phyloP scores from a whole-genome alignment of 192 early-diverging fungal species.

The Backusella morwellensis region DNA sequence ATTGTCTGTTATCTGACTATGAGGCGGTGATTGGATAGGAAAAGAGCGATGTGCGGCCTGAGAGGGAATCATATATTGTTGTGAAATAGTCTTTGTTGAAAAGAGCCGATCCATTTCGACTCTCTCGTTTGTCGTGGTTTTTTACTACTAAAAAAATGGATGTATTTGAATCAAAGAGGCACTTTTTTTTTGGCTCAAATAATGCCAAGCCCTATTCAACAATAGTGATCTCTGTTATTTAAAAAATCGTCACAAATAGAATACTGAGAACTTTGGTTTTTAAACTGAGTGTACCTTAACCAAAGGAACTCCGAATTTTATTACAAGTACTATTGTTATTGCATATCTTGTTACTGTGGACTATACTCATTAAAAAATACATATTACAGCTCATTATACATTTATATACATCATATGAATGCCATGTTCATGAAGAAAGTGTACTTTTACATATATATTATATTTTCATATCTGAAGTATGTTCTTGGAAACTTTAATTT shows the following conservation, averaged over 20 bases:
- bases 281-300: not conserved
- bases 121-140: not conserved
- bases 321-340: not conserved
- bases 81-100: not conserved
- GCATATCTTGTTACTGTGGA: not conserved
- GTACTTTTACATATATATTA: too few species aligned
- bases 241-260: slow-evolving; percentile 15
- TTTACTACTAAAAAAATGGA: not conserved
- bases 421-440: too few species aligned
- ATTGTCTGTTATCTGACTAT: slow-evolving; percentile 3
- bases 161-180: not conserved
- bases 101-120: slow-evolving; percentile 3
- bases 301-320: not conserved
- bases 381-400: too few species aligned
- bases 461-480: too few species aligned
- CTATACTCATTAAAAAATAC: not conserved
- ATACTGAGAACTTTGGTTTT: slow-evolving; percentile 11
- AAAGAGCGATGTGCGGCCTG: slow-evolving; percentile 7
- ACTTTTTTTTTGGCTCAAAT: not conserved
- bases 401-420: too few species aligned
- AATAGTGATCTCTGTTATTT: not conserved
- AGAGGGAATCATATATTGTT: slow-evolving; percentile 6
- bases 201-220: slow-evolving; percentile 9
- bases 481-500: too few species aligned
- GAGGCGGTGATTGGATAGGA: slow-evolving; percentile 14